Evolutionary conservation across 1,139 yeast genomes (phyloP).

Genomic region (Taiozyma onychis): DNA sequence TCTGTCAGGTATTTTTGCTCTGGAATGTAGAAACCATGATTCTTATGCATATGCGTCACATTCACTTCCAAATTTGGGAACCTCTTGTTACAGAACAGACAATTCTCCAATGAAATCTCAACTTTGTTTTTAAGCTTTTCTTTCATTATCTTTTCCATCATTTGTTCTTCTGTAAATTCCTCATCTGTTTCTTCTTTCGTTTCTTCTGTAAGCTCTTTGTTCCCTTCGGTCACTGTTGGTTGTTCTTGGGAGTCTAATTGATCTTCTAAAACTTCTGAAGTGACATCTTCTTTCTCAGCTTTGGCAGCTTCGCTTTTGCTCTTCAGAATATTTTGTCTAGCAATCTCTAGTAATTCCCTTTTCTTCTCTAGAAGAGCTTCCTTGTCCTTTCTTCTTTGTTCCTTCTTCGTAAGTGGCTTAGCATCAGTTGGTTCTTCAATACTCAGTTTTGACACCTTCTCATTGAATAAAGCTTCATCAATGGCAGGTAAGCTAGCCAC

Average conservation of each 20-base stretch:
- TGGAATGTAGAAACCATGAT: constrained; percentile 83
- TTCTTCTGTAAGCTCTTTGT: constrained; percentile 1
- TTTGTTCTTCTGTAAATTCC: constrained; percentile 37
- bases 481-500: constrained; percentile 87
- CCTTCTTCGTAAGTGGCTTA: constrained; percentile 53
- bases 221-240: background rate
- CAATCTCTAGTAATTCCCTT: constrained; percentile 53
- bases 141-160: constrained; percentile 46
- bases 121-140: constrained; percentile 57
- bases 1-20: constrained; percentile 69
- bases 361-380: constrained; percentile 61
- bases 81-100: constrained; percentile 68
- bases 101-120: constrained; percentile 66
- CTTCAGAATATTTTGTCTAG: constrained; percentile 38
- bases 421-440: constrained; percentile 36
- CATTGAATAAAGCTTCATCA: constrained; percentile 69
- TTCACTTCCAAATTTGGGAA: constrained; percentile 51
- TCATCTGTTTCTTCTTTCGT: constrained; percentile 15
- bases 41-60: constrained; percentile 66
- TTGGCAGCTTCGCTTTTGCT: constrained; percentile 12
- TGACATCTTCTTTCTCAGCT: background rate
- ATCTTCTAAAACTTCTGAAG: constrained; percentile 28
- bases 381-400: constrained; percentile 55
- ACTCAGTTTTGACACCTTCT: constrained; percentile 51
- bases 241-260: background rate